Evolutionary conservation across 2,329 filamentous ascomycete species (phyloP).

Genomic region (Salinomyces thailandicus): DNA sequence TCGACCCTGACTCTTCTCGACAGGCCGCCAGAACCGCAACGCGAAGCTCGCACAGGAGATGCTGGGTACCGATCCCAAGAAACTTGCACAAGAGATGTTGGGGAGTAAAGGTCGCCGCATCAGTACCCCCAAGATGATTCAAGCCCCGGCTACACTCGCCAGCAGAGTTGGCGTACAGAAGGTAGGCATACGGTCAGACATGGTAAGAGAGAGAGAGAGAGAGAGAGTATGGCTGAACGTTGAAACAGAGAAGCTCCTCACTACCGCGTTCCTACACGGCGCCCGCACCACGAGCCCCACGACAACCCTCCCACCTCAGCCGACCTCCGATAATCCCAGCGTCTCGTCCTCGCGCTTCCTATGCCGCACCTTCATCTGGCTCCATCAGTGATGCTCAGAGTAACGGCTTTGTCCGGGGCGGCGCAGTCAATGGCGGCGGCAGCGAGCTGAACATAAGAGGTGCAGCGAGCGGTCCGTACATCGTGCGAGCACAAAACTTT

Average conservation of each 20-base stretch:
- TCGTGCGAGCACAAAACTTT: conserved; percentile 70
- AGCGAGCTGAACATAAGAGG: conserved; percentile 60
- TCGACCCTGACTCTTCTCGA: conserved; percentile 3
- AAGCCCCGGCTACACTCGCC: conserved; percentile 44
- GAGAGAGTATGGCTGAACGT: neutral
- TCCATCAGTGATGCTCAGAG: conserved; percentile 18
- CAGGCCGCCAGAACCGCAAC: conserved; percentile 13
- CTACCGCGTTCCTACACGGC: conserved; percentile 17
- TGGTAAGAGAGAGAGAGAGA: neutral
- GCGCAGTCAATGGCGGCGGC: conserved; percentile 16
- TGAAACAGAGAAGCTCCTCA: conserved; percentile 17
- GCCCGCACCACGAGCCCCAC: conserved; percentile 12
- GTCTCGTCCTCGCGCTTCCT: conserved; percentile 15
- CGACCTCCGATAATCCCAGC: conserved; percentile 11
- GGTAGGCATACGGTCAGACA: too few species aligned
- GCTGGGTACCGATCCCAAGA: conserved; percentile 41
- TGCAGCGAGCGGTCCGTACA: conserved; percentile 53
- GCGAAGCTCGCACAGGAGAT: conserved; percentile 53
- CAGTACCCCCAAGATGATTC: conserved; percentile 41
- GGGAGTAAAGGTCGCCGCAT: conserved; percentile 46
- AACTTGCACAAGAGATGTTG: conserved; percentile 62
- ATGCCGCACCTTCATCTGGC: conserved; percentile 30
- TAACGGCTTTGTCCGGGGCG: conserved; percentile 11
- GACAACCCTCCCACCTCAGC: conserved; percentile 10
- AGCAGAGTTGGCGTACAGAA: conserved; percentile 66